Conservation (phyloP, 441 rosid genomes). For the Codiaeum variegatum region DNA sequence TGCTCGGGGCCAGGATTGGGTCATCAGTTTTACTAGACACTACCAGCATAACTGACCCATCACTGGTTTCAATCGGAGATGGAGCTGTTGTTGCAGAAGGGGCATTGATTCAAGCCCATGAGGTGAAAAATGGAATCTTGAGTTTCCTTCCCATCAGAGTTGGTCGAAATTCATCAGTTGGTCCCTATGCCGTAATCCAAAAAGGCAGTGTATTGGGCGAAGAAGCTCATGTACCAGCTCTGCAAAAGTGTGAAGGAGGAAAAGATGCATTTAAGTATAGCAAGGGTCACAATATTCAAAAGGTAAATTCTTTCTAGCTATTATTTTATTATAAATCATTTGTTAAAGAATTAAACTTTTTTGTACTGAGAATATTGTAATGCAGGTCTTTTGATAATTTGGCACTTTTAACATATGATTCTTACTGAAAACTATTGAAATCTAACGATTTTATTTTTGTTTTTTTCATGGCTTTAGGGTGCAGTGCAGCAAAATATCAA, state of each 20-base stretch:
- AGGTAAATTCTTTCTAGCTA: slow-evolving; percentile 27
- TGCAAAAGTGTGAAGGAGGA: slow-evolving; percentile 53
- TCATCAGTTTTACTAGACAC: slow-evolving; percentile 60
- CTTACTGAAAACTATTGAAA: neutral
- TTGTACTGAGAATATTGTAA: no score
- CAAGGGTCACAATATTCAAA: slow-evolving; percentile 26
- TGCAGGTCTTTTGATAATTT: no score
- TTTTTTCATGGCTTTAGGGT: slow-evolving; percentile 32
- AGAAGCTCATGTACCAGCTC: slow-evolving; percentile 41
- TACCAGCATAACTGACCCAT: slow-evolving; percentile 58
- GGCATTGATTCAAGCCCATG: slow-evolving; percentile 61
- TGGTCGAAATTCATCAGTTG: slow-evolving; percentile 45
- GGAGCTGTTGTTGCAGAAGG: slow-evolving; percentile 68
- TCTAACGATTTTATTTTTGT: neutral
- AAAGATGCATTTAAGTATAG: slow-evolving; percentile 27
- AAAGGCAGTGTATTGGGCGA: slow-evolving; percentile 54
- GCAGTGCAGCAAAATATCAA: neutral
- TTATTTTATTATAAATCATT: neutral
- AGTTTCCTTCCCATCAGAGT: slow-evolving; percentile 52
- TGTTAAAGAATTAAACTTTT: neutral
- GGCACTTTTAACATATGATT: no score
- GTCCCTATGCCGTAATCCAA: slow-evolving; percentile 62
- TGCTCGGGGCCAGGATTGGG: slow-evolving; percentile 64
- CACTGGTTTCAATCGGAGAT: slow-evolving; percentile 60
- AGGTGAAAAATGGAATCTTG: slow-evolving; percentile 51